A percentile compares a stretch with the other conserved stretches of the same genome.
Evolutionary conservation across 495 filamentous ascomycete genomes (phyloP).

Genomic region (Tetracladium setigerum): DNA sequence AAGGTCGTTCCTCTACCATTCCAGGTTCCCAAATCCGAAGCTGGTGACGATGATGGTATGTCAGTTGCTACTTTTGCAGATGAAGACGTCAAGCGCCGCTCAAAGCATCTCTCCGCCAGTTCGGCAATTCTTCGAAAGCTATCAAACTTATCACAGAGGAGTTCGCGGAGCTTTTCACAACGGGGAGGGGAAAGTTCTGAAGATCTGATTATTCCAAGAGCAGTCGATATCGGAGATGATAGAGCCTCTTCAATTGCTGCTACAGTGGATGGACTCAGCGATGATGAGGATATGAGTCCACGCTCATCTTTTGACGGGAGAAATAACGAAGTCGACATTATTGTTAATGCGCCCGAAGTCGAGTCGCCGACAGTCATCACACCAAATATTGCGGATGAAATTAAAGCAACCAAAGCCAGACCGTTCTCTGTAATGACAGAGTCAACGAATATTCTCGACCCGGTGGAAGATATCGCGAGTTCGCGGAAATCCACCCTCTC

Average conservation of each 20-base stretch:
- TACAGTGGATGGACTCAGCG: slow-evolving; percentile 43
- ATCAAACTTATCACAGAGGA: slow-evolving; percentile 26
- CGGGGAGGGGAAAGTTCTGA: slow-evolving; percentile 27
- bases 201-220: slow-evolving; percentile 33
- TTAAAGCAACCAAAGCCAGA: too few relatives aligned
- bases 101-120: slow-evolving; percentile 38
- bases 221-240: slow-evolving; percentile 21
- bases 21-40: slow-evolving; percentile 37
- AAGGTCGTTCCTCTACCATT: slow-evolving; percentile 54
- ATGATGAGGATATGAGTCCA: slow-evolving; percentile 25
- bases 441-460: too few relatives aligned
- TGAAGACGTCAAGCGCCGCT: slow-evolving; percentile 26
- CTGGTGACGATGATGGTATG: slow-evolving; percentile 41
- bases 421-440: too few relatives aligned
- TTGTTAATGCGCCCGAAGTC: slow-evolving; percentile 2
- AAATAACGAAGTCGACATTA: slow-evolving; percentile 10
- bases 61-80: slow-evolving; percentile 59
- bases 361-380: slow-evolving; percentile 4
- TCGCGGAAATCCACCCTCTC: slow-evolving; percentile 21
- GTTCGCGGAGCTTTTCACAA: slow-evolving; percentile 12
- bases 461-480: too few relatives aligned
- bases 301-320: slow-evolving; percentile 8
- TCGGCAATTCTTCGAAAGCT: slow-evolving; percentile 38
- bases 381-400: too few relatives aligned
- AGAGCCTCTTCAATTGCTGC: slow-evolving; percentile 43